Conservation (phyloP, 108 stramenopile genomes). For the Craspedostauros australis region DNA sequence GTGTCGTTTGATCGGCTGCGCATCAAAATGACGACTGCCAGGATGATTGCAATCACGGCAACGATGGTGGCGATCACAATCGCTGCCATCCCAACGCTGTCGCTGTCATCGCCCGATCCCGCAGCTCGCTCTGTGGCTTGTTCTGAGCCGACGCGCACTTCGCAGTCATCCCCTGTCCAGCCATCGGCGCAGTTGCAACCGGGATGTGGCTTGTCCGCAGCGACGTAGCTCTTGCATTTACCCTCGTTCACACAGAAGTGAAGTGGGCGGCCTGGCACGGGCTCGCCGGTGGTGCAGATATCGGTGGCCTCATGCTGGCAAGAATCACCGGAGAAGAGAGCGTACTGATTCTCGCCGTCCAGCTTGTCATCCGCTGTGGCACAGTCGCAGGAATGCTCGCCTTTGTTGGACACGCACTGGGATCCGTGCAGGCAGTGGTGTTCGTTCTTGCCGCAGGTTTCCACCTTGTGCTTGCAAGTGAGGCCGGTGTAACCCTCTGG, state of each 20-base stretch:
- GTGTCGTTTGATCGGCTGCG: neutral
- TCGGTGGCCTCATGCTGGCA: conserved; percentile 39
- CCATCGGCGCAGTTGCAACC: conserved; percentile 28
- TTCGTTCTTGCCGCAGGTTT: conserved; percentile 20
- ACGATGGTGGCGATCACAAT: neutral
- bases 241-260: conserved; percentile 47
- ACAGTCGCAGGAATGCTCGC: conserved; percentile 37
- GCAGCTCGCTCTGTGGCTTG: neutral
- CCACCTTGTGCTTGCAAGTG: conserved; percentile 27
- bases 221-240: conserved; percentile 27
- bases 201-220: conserved; percentile 11
- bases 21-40: neutral
- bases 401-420: conserved; percentile 22
- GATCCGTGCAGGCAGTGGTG: conserved; percentile 45
- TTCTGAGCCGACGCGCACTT: conserved; percentile 3
- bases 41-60: neutral
- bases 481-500: conserved; percentile 34
- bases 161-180: conserved; percentile 37
- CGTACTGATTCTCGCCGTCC: conserved; percentile 1
- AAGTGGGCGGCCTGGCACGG: conserved; percentile 8
- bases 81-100: neutral
- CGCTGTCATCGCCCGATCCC: neutral
- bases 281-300: conserved; percentile 17
- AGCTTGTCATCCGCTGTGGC: conserved; percentile 16
- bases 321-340: conserved; percentile 31